phyloP scores from a whole-genome alignment of 176 grass and related monocot species.

The Elymus sibiricus region DNA sequence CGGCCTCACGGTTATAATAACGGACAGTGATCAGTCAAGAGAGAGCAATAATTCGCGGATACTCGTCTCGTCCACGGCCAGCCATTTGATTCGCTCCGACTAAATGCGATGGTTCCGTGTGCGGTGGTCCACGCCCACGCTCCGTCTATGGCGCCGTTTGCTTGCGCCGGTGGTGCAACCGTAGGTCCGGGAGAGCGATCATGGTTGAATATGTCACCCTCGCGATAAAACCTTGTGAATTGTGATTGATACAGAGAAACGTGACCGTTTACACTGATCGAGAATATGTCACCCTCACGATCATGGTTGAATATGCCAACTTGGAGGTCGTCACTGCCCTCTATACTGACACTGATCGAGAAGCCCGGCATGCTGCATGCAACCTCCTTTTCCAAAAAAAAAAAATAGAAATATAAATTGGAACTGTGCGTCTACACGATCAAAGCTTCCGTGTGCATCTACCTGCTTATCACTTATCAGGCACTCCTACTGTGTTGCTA shows the following conservation, averaged over 20 bases:
- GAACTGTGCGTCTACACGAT: background rate
- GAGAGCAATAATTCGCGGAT: background rate
- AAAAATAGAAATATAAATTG: too few relatives aligned
- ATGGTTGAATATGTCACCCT: background rate
- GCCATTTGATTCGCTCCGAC: background rate
- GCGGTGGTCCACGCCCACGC: background rate
- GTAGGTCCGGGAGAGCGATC: background rate
- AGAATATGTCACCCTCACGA: too few relatives aligned
- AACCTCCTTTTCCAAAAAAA: too few relatives aligned
- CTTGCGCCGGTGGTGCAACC: background rate
- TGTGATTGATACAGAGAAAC: too few relatives aligned
- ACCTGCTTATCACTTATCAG: conserved; percentile 1
- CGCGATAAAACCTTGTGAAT: background rate
- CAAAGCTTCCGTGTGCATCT: background rate
- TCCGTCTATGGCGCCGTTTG: background rate
- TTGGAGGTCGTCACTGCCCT: background rate
- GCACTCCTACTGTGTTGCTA: background rate
- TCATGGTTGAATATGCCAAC: too few relatives aligned
- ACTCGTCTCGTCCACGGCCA: background rate
- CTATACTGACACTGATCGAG: background rate
- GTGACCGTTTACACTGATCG: too few relatives aligned
- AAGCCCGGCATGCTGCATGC: background rate
- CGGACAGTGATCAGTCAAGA: background rate
- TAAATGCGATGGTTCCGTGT: background rate
- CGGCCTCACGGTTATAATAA: background rate